Base-by-base conservation (phyloP, 176 grass and related monocot genomes). In the Tuctoria greenei region DNA sequence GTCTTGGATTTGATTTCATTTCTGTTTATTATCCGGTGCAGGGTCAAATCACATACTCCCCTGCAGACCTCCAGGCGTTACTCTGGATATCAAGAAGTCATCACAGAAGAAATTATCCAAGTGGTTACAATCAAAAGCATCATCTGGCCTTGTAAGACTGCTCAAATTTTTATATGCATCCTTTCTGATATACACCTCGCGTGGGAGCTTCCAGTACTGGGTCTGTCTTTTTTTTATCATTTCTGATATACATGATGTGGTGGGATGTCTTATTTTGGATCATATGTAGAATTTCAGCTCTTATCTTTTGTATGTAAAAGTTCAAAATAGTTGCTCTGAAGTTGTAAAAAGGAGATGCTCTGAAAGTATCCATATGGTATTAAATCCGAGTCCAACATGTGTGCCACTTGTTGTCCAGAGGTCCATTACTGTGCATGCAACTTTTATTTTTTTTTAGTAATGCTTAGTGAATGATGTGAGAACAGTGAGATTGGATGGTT, bases 61-160 rank as follows among this genome's bases (percentile, higher is more conserved):
- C 7, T 92, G 89, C 82, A 94, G 95, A 76, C 95, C 95, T 69
- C 70, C 89, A 79, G 91, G 89, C 68, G 69, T 87, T 72, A 94
- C 86, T 74, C 79, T 98, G 82, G 91, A 98, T 81, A 94, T 98
- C 46, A 98, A 98, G 69, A 93, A 82, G 31, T 98, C 91, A 34
- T 94, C 95, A 73, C 89, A 98, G 72, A 98, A 94, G 77, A 98
- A 94, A 69, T 41, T 98, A 62, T 90, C 91, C 2, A 94, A 98
- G 82, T 98, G 95, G 95, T 60, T 98, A 69, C 89, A 90, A n/a
- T 92, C 91, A 73, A 98, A 98, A 84, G 80, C 84, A 88, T 92
- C 84, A 35, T 49, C 86, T 63, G 84, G 86, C 59, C 84, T 98
- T 81, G 95, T 98, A 87, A 89, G 91, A 62, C 51, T 63, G 15